Conservation (phyloP, 2,329 filamentous ascomycete species). For the Aplosporella prunicola region DNA sequence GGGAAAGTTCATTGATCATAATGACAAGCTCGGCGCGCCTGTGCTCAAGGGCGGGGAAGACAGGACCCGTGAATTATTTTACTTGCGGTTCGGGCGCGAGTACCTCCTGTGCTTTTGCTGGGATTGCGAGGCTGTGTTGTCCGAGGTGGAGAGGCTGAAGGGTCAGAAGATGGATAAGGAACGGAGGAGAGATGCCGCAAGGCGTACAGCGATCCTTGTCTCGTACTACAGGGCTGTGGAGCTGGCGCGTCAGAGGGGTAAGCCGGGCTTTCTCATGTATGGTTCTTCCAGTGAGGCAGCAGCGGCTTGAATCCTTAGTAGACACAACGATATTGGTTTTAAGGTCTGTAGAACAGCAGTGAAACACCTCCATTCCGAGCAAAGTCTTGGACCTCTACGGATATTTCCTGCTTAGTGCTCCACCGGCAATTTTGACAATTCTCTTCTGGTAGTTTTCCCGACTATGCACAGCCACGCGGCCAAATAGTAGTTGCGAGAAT, state of each 20-base stretch:
- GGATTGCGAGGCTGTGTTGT: slow-evolving; percentile 58
- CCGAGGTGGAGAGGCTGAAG: not conserved
- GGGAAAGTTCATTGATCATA: slow-evolving; percentile 59
- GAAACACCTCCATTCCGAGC: no score
- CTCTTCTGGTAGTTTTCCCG: not conserved
- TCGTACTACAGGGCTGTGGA: not conserved
- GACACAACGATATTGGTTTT: no score
- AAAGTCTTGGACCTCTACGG: no score
- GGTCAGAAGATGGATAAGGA: not conserved
- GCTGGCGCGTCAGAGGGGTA: no score
- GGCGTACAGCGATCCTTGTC: not conserved
- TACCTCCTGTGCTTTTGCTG: slow-evolving; percentile 75
- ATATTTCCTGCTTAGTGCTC: no score
- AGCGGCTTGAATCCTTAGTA: no score
- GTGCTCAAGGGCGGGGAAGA: slow-evolving; percentile 57
- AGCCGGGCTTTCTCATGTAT: no score
- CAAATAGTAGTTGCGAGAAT: not conserved
- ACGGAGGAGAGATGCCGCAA: not conserved
- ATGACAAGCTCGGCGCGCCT: slow-evolving; percentile 70
- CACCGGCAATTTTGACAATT: not conserved
- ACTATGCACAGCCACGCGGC: not conserved
- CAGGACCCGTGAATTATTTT: slow-evolving; percentile 63
- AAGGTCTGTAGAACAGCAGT: no score
- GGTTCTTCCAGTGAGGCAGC: not conserved
- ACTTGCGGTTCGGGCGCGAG: slow-evolving; percentile 52